Conservation (phyloP, 768 basidiomycete species). For the Termitomyces sp. region DNA sequence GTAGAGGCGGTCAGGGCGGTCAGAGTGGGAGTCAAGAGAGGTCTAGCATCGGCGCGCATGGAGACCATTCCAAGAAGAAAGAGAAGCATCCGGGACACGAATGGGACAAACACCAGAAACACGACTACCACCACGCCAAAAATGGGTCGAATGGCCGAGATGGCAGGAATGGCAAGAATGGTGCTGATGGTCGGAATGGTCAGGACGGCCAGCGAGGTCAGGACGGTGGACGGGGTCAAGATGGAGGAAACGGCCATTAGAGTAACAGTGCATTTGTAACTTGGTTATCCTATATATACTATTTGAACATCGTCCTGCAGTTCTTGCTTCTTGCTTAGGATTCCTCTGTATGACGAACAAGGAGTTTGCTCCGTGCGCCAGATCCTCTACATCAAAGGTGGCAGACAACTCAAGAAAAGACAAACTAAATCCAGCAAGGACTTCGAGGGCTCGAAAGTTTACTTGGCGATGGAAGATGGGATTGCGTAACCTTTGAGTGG, state of each 20-base stretch:
- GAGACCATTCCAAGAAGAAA: slow-evolving; percentile 1
- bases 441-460: no score
- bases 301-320: no score
- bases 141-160: neutral
- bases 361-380: neutral
- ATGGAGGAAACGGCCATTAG: neutral
- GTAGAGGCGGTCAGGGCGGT: neutral
- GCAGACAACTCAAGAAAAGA: no score
- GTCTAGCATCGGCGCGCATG: neutral
- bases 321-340: neutral
- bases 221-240: slow-evolving; percentile 1
- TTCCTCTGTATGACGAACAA: neutral
- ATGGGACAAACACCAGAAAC: neutral
- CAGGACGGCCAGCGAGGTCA: neutral
- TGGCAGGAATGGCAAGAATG: neutral
- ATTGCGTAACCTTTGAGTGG: no score
- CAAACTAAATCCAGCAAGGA: no score
- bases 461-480: no score
- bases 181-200: neutral
- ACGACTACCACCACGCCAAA: neutral
- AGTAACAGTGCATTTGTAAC: neutral
- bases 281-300: neutral
- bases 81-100: neutral
- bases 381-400: no score
- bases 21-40: neutral